A percentile compares a stretch with the other conserved stretches of the same genome.
Evolutionary conservation across 306 rosid genomes (phyloP).

Genomic region (Cucurbita pepo): DNA sequence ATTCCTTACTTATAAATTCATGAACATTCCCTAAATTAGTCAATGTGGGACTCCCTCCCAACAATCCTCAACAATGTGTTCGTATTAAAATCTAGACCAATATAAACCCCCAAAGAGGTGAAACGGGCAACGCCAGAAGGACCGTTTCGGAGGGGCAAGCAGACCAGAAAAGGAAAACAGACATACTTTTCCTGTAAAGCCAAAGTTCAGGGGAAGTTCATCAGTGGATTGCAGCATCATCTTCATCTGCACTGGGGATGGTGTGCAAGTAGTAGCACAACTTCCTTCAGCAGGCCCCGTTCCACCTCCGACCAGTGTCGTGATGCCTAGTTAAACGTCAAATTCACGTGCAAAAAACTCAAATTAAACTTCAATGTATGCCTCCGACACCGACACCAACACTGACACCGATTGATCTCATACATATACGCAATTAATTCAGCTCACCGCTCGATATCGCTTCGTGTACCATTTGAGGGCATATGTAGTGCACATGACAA

Average conservation of each 20-base stretch:
- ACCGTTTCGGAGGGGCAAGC: neutral
- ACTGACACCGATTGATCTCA: neutral
- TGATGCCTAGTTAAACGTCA: constrained; percentile 43
- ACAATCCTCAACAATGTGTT: too few species aligned
- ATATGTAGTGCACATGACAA: constrained; percentile 85
- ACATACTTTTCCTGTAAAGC: constrained; percentile 81
- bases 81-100: neutral
- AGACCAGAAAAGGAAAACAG: neutral
- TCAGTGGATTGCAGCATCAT: constrained; percentile 87
- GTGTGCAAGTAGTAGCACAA: constrained; percentile 91
- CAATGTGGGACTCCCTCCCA: too few species aligned
- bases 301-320: constrained; percentile 91
- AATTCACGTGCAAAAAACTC: constrained; percentile 4
- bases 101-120: neutral
- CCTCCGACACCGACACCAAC: constrained; percentile 9
- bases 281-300: constrained; percentile 92
- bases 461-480: constrained; percentile 76
- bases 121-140: neutral
- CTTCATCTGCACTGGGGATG: constrained; percentile 62
- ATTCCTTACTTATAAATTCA: too few species aligned
- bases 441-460: constrained; percentile 79
- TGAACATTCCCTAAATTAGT: too few species aligned
- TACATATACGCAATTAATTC: neutral
- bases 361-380: constrained; percentile 52
- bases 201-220: constrained; percentile 72